Conservation (phyloP, 768 basidiomycete genomes). For the Kwoniella bestiolae region DNA sequence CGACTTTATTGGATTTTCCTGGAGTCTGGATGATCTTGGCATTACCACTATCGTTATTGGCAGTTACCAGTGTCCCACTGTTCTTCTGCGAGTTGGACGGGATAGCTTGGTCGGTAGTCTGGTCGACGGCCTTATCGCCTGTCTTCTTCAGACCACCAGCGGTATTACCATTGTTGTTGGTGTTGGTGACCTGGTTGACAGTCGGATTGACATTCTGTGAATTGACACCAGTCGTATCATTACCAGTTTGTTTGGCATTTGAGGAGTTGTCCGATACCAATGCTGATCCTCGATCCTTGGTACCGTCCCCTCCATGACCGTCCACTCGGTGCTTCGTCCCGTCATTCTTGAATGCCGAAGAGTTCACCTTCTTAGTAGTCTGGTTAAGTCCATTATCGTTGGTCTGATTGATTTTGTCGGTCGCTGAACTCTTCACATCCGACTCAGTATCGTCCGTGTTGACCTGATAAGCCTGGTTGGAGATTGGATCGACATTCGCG, state of each 20-base stretch:
- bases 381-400: neutral
- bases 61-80: neutral
- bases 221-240: neutral
- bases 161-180: too few relatives aligned
- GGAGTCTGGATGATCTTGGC: constrained; percentile 25
- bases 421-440: neutral
- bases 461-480: neutral
- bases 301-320: neutral
- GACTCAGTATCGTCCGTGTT: constrained; percentile 10
- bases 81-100: neutral
- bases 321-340: constrained; percentile 6
- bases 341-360: neutral
- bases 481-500: neutral
- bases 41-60: constrained; percentile 1
- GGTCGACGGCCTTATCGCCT: neutral
- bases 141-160: neutral
- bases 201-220: neutral
- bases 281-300: neutral
- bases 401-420: neutral
- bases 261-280: constrained; percentile 1
- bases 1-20: constrained; percentile 18
- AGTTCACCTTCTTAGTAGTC: constrained; percentile 7
- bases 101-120: neutral
- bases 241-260: neutral
- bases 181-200: neutral